phyloP scores from a whole-genome alignment of 495 filamentous ascomycete genomes.

The Hypoxylon perforatum region DNA sequence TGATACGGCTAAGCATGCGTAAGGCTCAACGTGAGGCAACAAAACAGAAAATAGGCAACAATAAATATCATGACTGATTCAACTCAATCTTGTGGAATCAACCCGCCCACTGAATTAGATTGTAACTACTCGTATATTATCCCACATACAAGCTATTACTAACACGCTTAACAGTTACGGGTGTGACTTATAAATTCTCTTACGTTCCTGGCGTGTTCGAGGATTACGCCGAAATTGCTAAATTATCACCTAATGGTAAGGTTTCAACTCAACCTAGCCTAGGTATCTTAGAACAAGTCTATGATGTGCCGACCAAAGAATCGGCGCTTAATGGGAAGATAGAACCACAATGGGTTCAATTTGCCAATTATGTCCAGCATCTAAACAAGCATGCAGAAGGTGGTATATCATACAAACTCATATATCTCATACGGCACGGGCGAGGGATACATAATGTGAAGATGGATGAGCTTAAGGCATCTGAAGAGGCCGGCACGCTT shows the following conservation, averaged over 20 bases:
- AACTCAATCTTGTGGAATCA: background rate
- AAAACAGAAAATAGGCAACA: background rate
- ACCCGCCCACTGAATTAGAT: background rate
- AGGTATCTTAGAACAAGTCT: constrained; percentile 4
- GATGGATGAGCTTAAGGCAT: constrained; percentile 14
- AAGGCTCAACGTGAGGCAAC: background rate
- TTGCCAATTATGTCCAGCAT: constrained; percentile 10
- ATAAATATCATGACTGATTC: background rate
- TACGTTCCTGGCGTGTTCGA: constrained; percentile 14
- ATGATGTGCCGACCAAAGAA: background rate
- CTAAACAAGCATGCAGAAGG: constrained; percentile 11
- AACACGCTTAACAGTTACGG: background rate
- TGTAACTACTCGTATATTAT: background rate
- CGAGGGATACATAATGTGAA: constrained; percentile 27
- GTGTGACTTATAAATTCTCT: background rate
- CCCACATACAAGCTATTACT: background rate
- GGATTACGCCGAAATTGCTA: constrained; percentile 7
- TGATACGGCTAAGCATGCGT: background rate
- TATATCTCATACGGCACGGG: constrained; percentile 26
- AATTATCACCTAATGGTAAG: background rate
- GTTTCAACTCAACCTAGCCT: constrained; percentile 7
- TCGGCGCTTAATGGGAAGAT: background rate
- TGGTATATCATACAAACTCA: constrained; percentile 24
- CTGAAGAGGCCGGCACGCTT: constrained; percentile 15
- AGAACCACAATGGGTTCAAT: constrained; percentile 14